These are phyloP conservation scores for Myxozyma melibiosi DNA, from an alignment of 805 yeast genomes.

Conservation along the genomic window DNA sequence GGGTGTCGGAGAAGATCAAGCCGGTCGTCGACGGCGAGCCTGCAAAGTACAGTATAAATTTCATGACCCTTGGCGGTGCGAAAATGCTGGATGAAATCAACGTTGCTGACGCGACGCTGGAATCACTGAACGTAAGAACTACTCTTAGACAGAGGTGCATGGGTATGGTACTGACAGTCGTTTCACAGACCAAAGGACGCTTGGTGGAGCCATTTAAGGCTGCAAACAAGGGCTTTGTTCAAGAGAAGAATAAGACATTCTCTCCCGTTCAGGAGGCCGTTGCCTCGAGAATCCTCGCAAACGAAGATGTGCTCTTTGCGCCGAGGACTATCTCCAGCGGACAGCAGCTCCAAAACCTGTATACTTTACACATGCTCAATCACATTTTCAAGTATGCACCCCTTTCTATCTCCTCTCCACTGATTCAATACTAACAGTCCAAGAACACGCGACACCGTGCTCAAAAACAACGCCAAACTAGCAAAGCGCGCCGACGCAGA, in stretches of 20 bases:
- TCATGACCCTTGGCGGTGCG: conserved; percentile 6
- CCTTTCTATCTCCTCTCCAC: not conserved
- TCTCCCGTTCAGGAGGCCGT: conserved; percentile 54
- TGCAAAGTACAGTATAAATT: conserved; percentile 9
- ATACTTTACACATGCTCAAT: conserved; percentile 72
- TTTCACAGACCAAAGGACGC: conserved; percentile 23
- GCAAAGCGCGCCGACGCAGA: conserved; percentile 42
- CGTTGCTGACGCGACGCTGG: not conserved
- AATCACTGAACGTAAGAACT: conserved; percentile 8
- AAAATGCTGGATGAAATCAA: conserved; percentile 1
- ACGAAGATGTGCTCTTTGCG: conserved; percentile 71
- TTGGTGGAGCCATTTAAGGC: conserved; percentile 33
- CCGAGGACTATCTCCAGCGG: conserved; percentile 54
- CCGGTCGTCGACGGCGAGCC: conserved; percentile 7
- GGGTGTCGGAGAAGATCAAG: conserved; percentile 7
- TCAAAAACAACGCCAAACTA: conserved; percentile 71
- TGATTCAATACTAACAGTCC: conserved; percentile 35
- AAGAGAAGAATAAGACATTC: conserved; percentile 41
- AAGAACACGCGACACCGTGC: conserved; percentile 82
- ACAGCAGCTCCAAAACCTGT: conserved; percentile 59
- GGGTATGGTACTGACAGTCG: not conserved
- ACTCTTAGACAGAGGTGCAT: not conserved
- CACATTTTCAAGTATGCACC: conserved; percentile 52
- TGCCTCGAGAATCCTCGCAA: conserved; percentile 67
- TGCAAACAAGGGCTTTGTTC: conserved; percentile 29